Base-by-base conservation (phyloP, 2,329 filamentous ascomycete genomes). In the Exophiala sideris region DNA sequence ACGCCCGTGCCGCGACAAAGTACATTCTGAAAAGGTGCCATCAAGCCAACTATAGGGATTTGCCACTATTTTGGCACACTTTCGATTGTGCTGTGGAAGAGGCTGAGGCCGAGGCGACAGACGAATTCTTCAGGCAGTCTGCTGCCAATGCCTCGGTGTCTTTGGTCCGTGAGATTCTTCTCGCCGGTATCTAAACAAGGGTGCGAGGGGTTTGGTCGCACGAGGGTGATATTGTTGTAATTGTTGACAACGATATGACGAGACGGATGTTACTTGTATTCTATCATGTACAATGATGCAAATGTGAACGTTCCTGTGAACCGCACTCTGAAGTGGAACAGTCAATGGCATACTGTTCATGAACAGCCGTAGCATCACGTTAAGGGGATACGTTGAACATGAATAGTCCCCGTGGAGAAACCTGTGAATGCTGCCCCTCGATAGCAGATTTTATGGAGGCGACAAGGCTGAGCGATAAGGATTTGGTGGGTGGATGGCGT, bases 31-130 rank as follows among this genome's bases (percentile, higher is more conserved):
- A 47, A 42, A 41, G 36, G 14, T 57, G 54, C 48, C 56, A 40
- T 14, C 38, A 48, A 34, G 52, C 39, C 12, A 58, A 58, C 21
- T 14, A 12, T 10, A 16, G 24, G 29, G 49, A 47, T 5, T 36
- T 54, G 39, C 45, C 53, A 9, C 42, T 58, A 33, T 54, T 58
- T 38, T 58, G 55, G 55, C 55, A 58, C 24, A 48, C 45, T 8
- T 53, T 50, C 16, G 47, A 54, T 36, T 50, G 18, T 18, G 16
- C 40, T 3, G 34, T 45, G 12, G 32, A 44, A 8, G 35, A 50
- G 8, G 24, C 42, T 24, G 45, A 50, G 14, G 42, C 47, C n/a
- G 42, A 54, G 33, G 41, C 48, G 1, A 58, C 46, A n/a, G 51
- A 53, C 24, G 18, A 45, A 5, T 58, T 58, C 39, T 54, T 58